Evolutionary conservation across 2,329 filamentous ascomycete genomes (phyloP).

Genomic region (Endoconidiophora laricicola): DNA sequence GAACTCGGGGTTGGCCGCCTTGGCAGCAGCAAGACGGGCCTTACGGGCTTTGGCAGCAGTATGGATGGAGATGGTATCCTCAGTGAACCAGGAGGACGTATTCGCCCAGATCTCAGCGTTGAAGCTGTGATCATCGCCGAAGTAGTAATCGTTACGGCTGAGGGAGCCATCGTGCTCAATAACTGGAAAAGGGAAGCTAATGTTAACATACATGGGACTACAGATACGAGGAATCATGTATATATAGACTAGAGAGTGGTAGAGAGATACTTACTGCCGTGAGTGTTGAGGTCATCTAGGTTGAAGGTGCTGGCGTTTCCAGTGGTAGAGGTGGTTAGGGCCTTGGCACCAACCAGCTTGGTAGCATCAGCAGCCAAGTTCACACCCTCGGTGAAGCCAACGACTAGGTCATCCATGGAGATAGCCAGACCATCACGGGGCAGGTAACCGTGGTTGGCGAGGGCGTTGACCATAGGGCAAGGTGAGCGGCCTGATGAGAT

Average conservation of each 20-base stretch:
- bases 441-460: conserved; percentile 16
- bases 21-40: conserved; percentile 16
- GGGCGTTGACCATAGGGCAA: conserved; percentile 16
- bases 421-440: conserved; percentile 14
- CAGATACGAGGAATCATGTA: not conserved
- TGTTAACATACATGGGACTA: no score
- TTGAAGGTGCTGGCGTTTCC: conserved; percentile 18
- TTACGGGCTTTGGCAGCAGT: conserved; percentile 18
- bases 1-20: conserved; percentile 17
- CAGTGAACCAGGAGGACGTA: conserved; percentile 14
- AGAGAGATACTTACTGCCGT: conserved; percentile 12
- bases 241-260: not conserved
- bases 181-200: conserved; percentile 14
- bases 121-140: conserved; percentile 20
- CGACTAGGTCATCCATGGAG: conserved; percentile 13
- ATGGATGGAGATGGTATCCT: conserved; percentile 17
- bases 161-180: conserved; percentile 22
- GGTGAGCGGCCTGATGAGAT: conserved; percentile 12
- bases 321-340: conserved; percentile 17
- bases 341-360: conserved; percentile 12
- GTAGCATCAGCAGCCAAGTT: conserved; percentile 14
- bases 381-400: conserved; percentile 14
- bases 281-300: conserved; percentile 18
- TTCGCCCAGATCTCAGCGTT: conserved; percentile 17
- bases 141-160: conserved; percentile 18